Base-by-base conservation (phyloP, 768 basidiomycete genomes). In the Suillus clintonianus region DNA sequence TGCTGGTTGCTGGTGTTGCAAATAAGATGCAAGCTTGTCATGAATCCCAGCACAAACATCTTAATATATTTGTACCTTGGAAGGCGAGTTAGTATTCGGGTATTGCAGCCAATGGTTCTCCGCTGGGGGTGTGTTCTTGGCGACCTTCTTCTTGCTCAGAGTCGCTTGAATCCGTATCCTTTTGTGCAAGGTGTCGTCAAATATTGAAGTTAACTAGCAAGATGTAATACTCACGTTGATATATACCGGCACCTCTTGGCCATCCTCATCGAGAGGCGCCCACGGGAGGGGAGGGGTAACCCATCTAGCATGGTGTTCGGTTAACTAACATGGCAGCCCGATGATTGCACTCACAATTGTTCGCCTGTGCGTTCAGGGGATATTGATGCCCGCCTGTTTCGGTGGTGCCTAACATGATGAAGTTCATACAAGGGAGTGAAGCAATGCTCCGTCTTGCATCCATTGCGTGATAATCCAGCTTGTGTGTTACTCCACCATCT, bases 341-440 rank as follows among this genome's bases (percentile, higher is more conserved):
- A 56, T 17, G 37, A 17, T 17, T 5, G 27, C 10, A 57, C 39
- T 27, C 56, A 57, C 56, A 57, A n/a, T 4, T 57, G 17, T 19
- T 57, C 56, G 56, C 55, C 55, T 19, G 9, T 39, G 55, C 55
- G 55, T 39, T 27, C 56, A 4, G 56, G 37, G 11, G 56, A 57
- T 41, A 15, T 17, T 22, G 56, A 30, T 10, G 56, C 1, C 24
- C 56, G 39, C 39, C 39, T 57, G 19, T 17, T 17, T 10, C 55
- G 55, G 3, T 0, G 24, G 24, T 39, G 10, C 37, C 55, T 41
- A 11, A 19, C 24, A 14, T 57, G 56, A 17, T 2, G 11, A 24
- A 57, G 56, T 19, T 57, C 56, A 19, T 57, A 57, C 10, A 57
- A 27, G 19, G 56, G 56, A 11, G 56, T 57, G 11, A 57, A 57